Evolutionary conservation across 805 yeast species (phyloP), one percentile per base, ranked within the genome.

Genomic region (Torulaspora maleeae): DNA sequence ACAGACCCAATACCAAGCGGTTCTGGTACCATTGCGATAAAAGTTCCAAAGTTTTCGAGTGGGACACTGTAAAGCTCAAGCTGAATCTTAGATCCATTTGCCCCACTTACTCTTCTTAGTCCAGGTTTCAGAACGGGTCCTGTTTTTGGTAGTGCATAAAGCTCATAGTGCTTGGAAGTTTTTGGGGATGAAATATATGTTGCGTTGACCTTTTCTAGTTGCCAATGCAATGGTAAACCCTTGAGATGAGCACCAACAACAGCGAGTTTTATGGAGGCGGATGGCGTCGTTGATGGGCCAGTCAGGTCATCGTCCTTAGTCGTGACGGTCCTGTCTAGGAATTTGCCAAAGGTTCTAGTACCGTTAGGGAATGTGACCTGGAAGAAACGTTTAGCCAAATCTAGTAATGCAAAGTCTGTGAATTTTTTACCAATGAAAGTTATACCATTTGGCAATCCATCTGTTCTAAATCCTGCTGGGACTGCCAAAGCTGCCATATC

Each of bases 1-100:
- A 88, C 91, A 17, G 93, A 80, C 8, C 99, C 99, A 58, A 91
- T 90, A 36, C 96, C 99, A 51, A 91, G 74, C 17, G 99, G 99
- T 54, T 85, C 85, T 11, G 98, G 97, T 27, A 91, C 95, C 85
- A 85, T 80, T 4, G 83, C 61, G 24, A 93, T 83, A 59, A 91
- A 93, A 17, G 74, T 76, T 53, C 97, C 98, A 67, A 91, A 88
- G 11, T 67, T 70, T 53, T 79, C 89, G 25, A 63, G 64, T 25
- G 98, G 96, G 41, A 91, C 77, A 39, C 90, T 78, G 71, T 91
- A 91, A 15, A 88, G 76, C 67, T 91, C 99, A 28, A 91, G 66
- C 46, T 76, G 81, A 48, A 91, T 86, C 41, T 75, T 64, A 2
- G 77, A 61, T 29, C 93, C 95, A 13, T 54, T 48, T 13, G 69